Evolutionary conservation across 441 rosid species (phyloP).

Genomic region (Syzygium syzygioides): DNA sequence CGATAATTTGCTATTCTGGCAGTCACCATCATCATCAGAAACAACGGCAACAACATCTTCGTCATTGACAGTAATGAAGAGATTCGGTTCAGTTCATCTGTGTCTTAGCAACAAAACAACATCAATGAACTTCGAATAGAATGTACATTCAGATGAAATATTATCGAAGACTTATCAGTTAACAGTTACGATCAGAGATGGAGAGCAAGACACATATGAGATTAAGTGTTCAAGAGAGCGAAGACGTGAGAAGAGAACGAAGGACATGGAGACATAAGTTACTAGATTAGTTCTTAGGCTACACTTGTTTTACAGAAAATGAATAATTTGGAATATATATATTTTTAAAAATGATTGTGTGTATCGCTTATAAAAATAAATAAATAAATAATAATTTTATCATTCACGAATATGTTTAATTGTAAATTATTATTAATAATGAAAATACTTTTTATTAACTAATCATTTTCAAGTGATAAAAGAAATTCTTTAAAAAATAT

Average conservation of each 20-base stretch:
- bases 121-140: neutral
- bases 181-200: rapidly evolving
- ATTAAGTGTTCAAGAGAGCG: neutral
- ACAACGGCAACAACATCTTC: neutral
- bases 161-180: neutral
- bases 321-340: rapidly evolving
- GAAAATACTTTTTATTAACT: neutral
- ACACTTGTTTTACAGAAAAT: neutral
- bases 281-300: neutral
- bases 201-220: neutral
- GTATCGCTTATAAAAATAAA: neutral
- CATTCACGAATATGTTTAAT: rapidly evolving
- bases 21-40: neutral
- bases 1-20: rapidly evolving
- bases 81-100: neutral
- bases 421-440: neutral
- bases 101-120: neutral
- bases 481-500: neutral
- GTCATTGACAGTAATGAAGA: neutral
- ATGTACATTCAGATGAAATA: neutral
- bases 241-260: rapidly evolving
- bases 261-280: neutral
- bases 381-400: rapidly evolving
- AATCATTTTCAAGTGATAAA: neutral
- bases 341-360: rapidly evolving